These are phyloP conservation scores for Litchi chinensis DNA, from an alignment of 345 rosid genomes.

Conservation along the genomic window DNA sequence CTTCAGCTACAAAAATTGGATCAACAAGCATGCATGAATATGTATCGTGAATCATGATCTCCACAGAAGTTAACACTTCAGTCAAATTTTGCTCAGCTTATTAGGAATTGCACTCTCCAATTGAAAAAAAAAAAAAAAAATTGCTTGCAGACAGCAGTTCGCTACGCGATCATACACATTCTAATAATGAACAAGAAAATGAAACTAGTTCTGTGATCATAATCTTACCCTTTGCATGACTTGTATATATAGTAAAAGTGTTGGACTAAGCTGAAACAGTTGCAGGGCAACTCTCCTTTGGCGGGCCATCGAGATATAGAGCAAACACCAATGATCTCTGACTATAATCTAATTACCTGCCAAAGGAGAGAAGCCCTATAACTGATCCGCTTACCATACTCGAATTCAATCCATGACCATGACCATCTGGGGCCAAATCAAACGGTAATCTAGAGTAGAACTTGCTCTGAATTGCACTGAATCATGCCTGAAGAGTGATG, in stretches of 20 bases:
- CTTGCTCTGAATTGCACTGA: slow-evolving; percentile 14
- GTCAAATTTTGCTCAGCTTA: too few species aligned
- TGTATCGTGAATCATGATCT: too few species aligned
- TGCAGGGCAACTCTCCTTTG: slow-evolving; percentile 98
- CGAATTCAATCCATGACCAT: neutral
- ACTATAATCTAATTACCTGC: slow-evolving; percentile 39
- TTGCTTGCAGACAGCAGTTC: neutral
- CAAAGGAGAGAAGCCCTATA: slow-evolving; percentile 70
- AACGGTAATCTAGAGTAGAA: neutral
- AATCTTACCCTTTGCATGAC: slow-evolving; percentile 1
- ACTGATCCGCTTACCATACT: slow-evolving; percentile 51
- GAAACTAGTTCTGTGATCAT: neutral
- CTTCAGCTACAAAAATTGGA: too few species aligned
- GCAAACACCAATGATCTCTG: neutral
- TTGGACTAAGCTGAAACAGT: slow-evolving; percentile 54
- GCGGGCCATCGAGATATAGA: slow-evolving; percentile 37
- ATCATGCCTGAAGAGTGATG: neutral
- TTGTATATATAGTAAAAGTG: neutral
- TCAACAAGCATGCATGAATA: too few species aligned
- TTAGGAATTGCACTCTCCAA: too few species aligned
- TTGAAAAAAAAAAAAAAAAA: too few species aligned
- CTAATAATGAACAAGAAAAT: neutral
- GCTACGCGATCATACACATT: neutral
- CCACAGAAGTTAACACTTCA: too few species aligned
- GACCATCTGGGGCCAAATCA: neutral